Conservation (phyloP, 345 rosid species). For the Noccaea bulbosa region DNA sequence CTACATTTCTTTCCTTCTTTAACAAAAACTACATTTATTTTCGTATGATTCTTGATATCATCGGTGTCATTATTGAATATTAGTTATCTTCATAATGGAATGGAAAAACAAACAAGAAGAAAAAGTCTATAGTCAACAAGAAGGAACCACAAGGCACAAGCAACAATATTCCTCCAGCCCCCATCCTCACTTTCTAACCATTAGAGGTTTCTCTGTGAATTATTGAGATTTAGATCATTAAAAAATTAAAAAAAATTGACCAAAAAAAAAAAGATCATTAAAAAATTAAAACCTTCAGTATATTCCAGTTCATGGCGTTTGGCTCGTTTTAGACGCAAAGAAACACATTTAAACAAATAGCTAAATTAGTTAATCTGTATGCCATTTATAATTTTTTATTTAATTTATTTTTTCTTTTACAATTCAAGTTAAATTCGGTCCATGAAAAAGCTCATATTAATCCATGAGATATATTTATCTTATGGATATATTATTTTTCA, state of each 20-base stretch:
- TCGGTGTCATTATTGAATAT: not conserved
- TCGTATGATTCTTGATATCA: not conserved
- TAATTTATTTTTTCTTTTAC: not conserved
- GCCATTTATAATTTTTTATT: not conserved
- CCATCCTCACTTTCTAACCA: constrained; percentile 43
- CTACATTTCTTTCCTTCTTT: not conserved
- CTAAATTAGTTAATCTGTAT: constrained; percentile 17
- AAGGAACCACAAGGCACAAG: constrained; percentile 46
- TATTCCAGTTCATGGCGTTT: constrained; percentile 6
- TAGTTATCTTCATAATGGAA: not conserved
- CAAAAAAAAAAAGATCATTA: no score
- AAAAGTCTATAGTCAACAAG: constrained; percentile 46
- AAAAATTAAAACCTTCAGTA: not conserved
- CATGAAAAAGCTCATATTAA: no score
- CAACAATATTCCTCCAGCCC: constrained; percentile 45
- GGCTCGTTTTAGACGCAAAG: constrained; percentile 30
- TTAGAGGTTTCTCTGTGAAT: constrained; percentile 27
- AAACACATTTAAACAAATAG: not conserved
- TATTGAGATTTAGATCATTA: constrained; percentile 9
- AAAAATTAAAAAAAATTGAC: no score
- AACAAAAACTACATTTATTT: not conserved
- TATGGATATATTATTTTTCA: no score
- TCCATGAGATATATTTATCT: no score
- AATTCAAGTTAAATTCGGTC: no score
- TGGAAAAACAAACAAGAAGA: constrained; percentile 37